Percentiles rank a stretch among this genome's conserved stretches.
phyloP scores from a whole-genome alignment of 257 asterid species.

The Thymus quinquecostatus region DNA sequence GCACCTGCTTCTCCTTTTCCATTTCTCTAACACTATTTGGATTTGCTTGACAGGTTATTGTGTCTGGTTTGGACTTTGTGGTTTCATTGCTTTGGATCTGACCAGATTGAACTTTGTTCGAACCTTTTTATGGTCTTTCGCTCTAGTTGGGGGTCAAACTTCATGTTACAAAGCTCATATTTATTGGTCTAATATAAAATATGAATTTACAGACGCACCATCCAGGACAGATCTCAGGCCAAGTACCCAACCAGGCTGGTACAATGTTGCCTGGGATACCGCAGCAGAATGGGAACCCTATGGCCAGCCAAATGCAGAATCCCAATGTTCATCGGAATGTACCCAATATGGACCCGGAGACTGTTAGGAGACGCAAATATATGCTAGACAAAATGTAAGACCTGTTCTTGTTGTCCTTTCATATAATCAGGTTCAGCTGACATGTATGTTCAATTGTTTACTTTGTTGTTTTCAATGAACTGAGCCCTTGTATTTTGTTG shows the following conservation, averaged over 20 bases:
- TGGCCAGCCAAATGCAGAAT: slow-evolving; percentile 71
- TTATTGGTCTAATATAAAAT: slow-evolving; percentile 33
- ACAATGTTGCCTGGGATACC: slow-evolving; percentile 50
- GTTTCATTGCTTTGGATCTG: slow-evolving; percentile 21
- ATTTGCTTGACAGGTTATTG: slow-evolving; percentile 36
- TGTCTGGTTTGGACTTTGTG: slow-evolving; percentile 19
- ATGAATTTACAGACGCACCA: slow-evolving; percentile 70
- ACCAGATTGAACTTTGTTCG: slow-evolving; percentile 21
- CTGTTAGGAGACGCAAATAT: slow-evolving; percentile 48
- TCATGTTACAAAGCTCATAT: slow-evolving; percentile 36
- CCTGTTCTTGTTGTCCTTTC: slow-evolving; percentile 19
- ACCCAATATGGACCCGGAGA: slow-evolving; percentile 55
- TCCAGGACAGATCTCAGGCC: slow-evolving; percentile 70
- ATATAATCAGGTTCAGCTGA: background rate
- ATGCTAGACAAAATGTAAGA: slow-evolving; percentile 74
- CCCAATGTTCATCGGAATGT: slow-evolving; percentile 50
- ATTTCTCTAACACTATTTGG: slow-evolving; percentile 16
- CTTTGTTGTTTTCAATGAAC: slow-evolving; percentile 11
- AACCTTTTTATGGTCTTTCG: slow-evolving; percentile 25
- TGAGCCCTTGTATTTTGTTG: slow-evolving; percentile 13
- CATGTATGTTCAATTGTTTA: slow-evolving; percentile 9
- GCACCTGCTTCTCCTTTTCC: background rate
- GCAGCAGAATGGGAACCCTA: slow-evolving; percentile 69
- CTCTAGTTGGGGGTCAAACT: slow-evolving; percentile 28
- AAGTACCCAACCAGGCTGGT: slow-evolving; percentile 64